Evolutionary conservation across 2,329 filamentous ascomycete genomes (phyloP), one percentile per base, ranked within the genome.

Genomic region (Verticillium dahliae): DNA sequence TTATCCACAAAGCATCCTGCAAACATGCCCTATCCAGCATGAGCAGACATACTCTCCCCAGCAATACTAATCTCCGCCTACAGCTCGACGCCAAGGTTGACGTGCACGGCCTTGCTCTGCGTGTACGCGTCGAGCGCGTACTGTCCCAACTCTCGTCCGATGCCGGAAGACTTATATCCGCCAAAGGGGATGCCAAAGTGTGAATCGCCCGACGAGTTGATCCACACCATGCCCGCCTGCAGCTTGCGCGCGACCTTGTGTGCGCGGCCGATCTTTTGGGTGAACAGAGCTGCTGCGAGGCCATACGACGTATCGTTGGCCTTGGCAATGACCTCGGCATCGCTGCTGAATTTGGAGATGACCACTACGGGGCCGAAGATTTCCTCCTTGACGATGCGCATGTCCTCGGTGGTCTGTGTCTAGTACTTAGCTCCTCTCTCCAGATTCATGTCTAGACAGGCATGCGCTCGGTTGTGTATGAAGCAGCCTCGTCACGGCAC

Each of bases 211-310:
- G 69, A 69, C 0, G 69, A 71, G 62, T 76, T 76, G 61, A 76
- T 72, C 66, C 71, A 76, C n/a, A 76, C 72, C 70, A 74, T 75
- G 11, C 83, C 83, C 7, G 82, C 78, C 70, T 85, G 80, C 37
- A 85, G 78, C 52, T 79, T 83, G 56, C 78, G 78, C 56, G 78
- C 72, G 10, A 76, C 69, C 61, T 66, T 70, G 63, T 74, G 72
- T 14, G 74, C 74, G 57, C 68, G 68, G 15, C 67, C 74, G 52
- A 85, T 75, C 67, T 85, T 78, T 65, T 81, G 73, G 0, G 83
- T 85, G 65, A 85, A 87, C 5, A 87, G 72, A 0, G 82, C 79
- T 3, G 79, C 78, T 4, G 81, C 81, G 0, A 86, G 74, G 9
- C 83, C 83, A 63, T 85, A 85, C 0, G 74, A 79, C 1, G 78